A percentile compares a stretch with the other conserved stretches of the same genome.
phyloP scores from a whole-genome alignment of 169 alveolate species.

The Plasmodium vinckei region DNA sequence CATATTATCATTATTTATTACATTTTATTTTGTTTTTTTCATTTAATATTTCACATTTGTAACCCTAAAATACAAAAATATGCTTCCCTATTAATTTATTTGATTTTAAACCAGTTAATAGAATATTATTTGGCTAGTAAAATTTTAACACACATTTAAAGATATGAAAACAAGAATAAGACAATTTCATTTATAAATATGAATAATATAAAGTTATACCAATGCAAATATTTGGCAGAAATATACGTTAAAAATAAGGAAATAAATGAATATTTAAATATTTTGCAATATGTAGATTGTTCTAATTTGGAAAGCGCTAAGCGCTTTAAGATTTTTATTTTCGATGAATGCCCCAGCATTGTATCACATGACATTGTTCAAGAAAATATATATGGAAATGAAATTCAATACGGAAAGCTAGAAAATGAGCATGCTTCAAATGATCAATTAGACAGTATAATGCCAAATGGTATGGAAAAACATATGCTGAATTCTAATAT shows the following conservation, averaged over 20 bases:
- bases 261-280: constrained; percentile 44
- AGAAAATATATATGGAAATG: background rate
- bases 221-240: constrained; percentile 36
- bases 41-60: too few species aligned
- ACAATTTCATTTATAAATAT: background rate
- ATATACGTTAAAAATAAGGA: constrained; percentile 55
- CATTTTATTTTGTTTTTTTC: too few species aligned
- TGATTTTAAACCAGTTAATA: too few species aligned
- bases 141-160: too few species aligned
- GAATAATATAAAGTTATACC: constrained; percentile 42
- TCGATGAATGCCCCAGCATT: constrained; percentile 13
- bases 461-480: background rate
- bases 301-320: constrained; percentile 21
- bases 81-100: too few species aligned
- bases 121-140: too few species aligned
- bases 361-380: background rate
- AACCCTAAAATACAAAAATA: too few species aligned
- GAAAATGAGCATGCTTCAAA: background rate
- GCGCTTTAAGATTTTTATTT: constrained; percentile 26
- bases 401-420: background rate
- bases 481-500: background rate
- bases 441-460: background rate
- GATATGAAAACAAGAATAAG: constrained; percentile 2
- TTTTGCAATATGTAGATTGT: constrained; percentile 36
- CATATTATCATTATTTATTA: too few species aligned